Evolutionary conservation across 192 early-diverging fungal species (phyloP).

Genomic region (Podila minutissima): DNA sequence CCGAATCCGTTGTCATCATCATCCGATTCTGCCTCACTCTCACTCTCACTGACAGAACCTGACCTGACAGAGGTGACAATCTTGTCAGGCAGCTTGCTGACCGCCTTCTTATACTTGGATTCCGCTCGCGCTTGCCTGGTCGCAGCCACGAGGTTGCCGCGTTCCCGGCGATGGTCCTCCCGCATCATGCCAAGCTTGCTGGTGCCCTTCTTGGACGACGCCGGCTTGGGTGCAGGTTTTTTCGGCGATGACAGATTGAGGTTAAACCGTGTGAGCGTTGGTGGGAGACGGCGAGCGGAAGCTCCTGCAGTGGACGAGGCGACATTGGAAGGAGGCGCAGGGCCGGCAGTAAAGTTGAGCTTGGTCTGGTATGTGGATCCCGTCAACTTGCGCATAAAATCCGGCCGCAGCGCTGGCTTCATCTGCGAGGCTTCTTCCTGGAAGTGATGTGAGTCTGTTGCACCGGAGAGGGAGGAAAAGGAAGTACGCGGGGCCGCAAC

Average conservation of each 20-base stretch:
- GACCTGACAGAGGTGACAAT: neutral
- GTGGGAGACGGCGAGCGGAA: constrained; percentile 2
- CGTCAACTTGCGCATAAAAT: constrained; percentile 2
- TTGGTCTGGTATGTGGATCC: constrained; percentile 18
- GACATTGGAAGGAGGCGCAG: neutral
- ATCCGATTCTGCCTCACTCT: constrained; percentile 41
- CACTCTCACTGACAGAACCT: constrained; percentile 22
- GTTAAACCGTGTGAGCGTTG: constrained; percentile 13
- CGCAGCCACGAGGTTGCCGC: constrained; percentile 23
- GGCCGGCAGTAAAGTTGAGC: constrained; percentile 10
- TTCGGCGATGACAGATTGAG: constrained; percentile 9
- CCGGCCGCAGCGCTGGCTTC: neutral
- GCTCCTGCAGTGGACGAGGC: constrained; percentile 3
- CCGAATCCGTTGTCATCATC: constrained; percentile 34
- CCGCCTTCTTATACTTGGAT: neutral
- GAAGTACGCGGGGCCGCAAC: no score
- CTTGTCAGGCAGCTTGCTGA: neutral
- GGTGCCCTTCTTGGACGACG: constrained; percentile 42
- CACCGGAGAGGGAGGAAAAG: no score
- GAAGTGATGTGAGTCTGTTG: neutral
- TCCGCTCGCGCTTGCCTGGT: constrained; percentile 30
- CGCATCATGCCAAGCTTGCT: constrained; percentile 47
- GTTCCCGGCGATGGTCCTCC: constrained; percentile 21
- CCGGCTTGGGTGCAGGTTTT: constrained; percentile 8
- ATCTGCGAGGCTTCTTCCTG: neutral